Percentiles rank a stretch among this genome's conserved stretches.
phyloP scores from a whole-genome alignment of 2,329 filamentous ascomycete genomes.

The Daldinia eschscholtzii region DNA sequence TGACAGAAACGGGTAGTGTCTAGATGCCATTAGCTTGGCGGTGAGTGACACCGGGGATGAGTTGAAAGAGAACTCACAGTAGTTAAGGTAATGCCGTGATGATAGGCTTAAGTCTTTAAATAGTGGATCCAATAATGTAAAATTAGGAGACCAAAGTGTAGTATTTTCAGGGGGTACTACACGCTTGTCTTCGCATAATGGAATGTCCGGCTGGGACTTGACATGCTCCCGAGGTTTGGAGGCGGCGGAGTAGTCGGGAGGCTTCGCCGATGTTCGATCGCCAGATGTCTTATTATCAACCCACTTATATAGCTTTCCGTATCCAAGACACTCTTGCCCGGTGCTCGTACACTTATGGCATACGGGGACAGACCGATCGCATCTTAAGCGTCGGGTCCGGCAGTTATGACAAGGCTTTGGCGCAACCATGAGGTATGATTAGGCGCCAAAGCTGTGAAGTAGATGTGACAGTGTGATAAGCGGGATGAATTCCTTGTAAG shows the following conservation, averaged over 20 bases:
- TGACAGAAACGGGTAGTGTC: constrained; percentile 60
- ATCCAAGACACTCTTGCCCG: constrained; percentile 71
- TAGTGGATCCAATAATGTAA: constrained; percentile 65
- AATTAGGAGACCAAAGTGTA: constrained; percentile 17
- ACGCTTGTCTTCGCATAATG: background rate
- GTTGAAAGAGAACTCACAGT: constrained; percentile 59
- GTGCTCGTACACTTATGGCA: constrained; percentile 70
- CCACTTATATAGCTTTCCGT: constrained; percentile 72
- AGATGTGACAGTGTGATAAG: constrained; percentile 8
- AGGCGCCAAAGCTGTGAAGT: background rate
- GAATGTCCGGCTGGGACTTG: constrained; percentile 20
- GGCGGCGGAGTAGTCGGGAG: constrained; percentile 13
- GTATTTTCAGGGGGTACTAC: background rate
- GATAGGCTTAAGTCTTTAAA: constrained; percentile 65
- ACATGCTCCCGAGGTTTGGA: constrained; percentile 33
- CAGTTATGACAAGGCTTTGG: constrained; percentile 71
- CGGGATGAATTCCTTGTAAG: constrained; percentile 4
- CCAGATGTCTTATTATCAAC: constrained; percentile 64
- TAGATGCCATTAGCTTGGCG: constrained; percentile 31
- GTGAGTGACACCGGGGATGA: background rate
- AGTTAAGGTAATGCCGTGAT: constrained; percentile 62
- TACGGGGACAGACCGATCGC: constrained; percentile 69
- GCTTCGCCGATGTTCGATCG: constrained; percentile 57
- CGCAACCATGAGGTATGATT: constrained; percentile 23
- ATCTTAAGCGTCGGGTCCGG: constrained; percentile 70